Conservation (phyloP, 2,329 filamentous ascomycete species). For the Coniochaeta sp. region DNA sequence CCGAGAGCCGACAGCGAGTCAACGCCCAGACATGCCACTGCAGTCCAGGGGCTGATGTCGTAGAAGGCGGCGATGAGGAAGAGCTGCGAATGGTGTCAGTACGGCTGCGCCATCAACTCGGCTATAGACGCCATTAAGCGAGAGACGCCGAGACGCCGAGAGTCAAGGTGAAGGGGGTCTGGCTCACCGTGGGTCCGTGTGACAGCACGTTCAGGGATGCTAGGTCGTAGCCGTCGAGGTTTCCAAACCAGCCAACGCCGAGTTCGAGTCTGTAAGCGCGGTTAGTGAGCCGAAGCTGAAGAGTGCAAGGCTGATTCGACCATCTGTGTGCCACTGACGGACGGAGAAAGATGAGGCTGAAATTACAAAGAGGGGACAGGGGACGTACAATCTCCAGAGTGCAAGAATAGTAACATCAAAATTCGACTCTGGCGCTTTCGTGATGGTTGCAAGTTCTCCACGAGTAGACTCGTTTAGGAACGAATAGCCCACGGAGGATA, state of each 20-base stretch:
- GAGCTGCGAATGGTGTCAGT: slow-evolving; percentile 35
- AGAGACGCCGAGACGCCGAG: neutral
- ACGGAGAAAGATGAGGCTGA: neutral
- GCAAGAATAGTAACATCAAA: slow-evolving; percentile 49
- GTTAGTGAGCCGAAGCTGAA: slow-evolving; percentile 12
- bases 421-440: slow-evolving; percentile 55
- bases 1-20: slow-evolving; percentile 62
- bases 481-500: slow-evolving; percentile 60
- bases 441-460: slow-evolving; percentile 61
- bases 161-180: neutral
- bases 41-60: slow-evolving; percentile 53
- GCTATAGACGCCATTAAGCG: neutral
- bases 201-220: slow-evolving; percentile 61
- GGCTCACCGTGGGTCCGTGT: slow-evolving; percentile 62
- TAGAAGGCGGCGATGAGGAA: slow-evolving; percentile 77
- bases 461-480: slow-evolving; percentile 51
- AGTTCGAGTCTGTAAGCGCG: slow-evolving; percentile 56
- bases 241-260: slow-evolving; percentile 63
- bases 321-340: neutral
- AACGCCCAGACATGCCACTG: slow-evolving; percentile 55
- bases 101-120: slow-evolving; percentile 6
- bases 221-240: slow-evolving; percentile 68
- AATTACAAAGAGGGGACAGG: neutral
- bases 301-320: slow-evolving; percentile 12
- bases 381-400: slow-evolving; percentile 48